These are phyloP conservation scores for Talaromyces sp. DNA, from an alignment of 2,329 filamentous ascomycete genomes.

Conservation along the genomic window DNA sequence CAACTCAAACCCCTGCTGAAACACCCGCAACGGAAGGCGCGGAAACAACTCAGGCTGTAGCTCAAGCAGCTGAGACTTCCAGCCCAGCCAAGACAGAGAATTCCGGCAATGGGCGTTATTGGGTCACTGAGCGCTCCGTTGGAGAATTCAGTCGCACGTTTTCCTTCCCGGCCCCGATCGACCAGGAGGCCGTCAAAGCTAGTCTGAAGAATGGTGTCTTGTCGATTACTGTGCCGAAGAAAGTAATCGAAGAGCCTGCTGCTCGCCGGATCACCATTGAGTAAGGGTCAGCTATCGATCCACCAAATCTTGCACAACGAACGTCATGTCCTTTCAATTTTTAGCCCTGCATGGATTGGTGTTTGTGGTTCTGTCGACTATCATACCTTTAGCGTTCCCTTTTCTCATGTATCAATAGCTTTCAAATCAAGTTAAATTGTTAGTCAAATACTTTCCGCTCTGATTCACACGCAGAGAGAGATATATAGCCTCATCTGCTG, in stretches of 20 bases:
- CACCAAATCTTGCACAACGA: background rate
- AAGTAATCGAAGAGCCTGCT: conserved; percentile 39
- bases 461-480: background rate
- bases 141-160: conserved; percentile 60
- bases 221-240: conserved; percentile 56
- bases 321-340: background rate
- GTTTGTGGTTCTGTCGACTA: background rate
- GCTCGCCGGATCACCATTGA: conserved; percentile 55
- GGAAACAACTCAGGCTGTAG: background rate
- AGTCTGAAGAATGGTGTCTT: conserved; percentile 59
- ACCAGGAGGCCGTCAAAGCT: conserved; percentile 60
- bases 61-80: background rate
- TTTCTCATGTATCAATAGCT: background rate
- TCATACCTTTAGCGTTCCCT: background rate
- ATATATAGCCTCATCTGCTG: no score
- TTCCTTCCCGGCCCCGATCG: conserved; percentile 55
- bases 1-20: background rate
- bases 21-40: background rate
- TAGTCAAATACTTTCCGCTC: background rate
- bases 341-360: background rate
- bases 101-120: conserved; percentile 45
- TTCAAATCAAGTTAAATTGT: background rate
- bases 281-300: conserved; percentile 33
- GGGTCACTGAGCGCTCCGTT: conserved; percentile 57
- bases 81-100: conserved; percentile 21